These are phyloP conservation scores for Mortierella sp. DNA, from an alignment of 371 early-diverging fungal genomes.

Conservation along the genomic window DNA sequence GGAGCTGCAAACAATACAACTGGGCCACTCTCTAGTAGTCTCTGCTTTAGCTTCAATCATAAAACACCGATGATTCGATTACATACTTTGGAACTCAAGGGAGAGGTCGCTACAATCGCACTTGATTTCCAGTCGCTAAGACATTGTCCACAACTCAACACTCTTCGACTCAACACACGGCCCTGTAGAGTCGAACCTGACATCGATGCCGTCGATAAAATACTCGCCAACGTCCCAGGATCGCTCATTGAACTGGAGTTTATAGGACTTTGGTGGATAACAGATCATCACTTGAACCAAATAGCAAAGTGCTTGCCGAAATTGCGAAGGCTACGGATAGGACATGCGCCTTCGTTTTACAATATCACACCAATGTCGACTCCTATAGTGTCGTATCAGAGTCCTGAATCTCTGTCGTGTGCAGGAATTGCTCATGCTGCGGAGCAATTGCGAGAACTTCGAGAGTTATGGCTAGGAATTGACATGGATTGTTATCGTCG, in stretches of 20 bases:
- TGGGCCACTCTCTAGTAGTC: background rate
- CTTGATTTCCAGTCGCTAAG: conserved; percentile 15
- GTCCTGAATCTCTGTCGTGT: background rate
- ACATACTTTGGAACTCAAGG: conserved; percentile 13
- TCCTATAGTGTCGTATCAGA: background rate
- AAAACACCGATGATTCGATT: conserved; percentile 8
- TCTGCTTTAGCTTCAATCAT: background rate
- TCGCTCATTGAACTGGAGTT: conserved; percentile 19
- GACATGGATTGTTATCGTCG: conserved; percentile 9
- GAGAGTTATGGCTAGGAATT: conserved; percentile 11
- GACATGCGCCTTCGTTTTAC: conserved; percentile 13
- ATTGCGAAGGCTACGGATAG: conserved; percentile 10
- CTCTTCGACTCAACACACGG: conserved; percentile 16
- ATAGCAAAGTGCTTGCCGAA: conserved; percentile 1
- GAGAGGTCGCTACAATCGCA: conserved; percentile 13
- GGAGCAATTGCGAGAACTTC: conserved; percentile 12
- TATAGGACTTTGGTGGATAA: conserved; percentile 17
- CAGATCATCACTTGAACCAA: conserved; percentile 11
- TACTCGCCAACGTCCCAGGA: conserved; percentile 5
- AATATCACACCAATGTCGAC: background rate
- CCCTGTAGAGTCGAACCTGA: conserved; percentile 8
- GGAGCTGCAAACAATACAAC: background rate
- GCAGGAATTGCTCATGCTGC: conserved; percentile 13
- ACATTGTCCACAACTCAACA: conserved; percentile 5
- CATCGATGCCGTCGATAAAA: background rate